A percentile compares a stretch with the other conserved stretches of the same genome.
These are phyloP conservation scores for Trichoderma gamsii DNA, from an alignment of 495 filamentous ascomycete genomes.

Conservation along the genomic window DNA sequence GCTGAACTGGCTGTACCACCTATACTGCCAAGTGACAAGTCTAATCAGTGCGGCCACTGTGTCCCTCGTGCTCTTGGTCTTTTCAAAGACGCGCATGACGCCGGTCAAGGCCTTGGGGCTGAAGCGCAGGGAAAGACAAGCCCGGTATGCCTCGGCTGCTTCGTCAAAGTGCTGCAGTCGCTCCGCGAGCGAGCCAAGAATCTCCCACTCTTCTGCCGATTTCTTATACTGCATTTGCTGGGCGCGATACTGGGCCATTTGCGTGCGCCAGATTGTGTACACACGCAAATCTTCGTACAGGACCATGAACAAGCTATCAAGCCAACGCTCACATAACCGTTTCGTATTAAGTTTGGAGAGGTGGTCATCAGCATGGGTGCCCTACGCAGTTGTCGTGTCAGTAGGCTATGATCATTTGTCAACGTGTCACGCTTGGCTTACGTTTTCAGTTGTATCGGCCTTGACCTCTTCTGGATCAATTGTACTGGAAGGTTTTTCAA, in stretches of 20 bases:
- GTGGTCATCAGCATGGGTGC: conserved; percentile 45
- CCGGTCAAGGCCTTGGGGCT: conserved; percentile 85
- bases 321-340: conserved; percentile 92
- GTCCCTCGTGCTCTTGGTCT: conserved; percentile 64
- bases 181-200: conserved; percentile 87
- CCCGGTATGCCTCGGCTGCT: conserved; percentile 83
- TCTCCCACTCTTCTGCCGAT: conserved; percentile 95
- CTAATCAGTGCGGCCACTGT: conserved; percentile 76
- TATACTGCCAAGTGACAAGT: conserved; percentile 93
- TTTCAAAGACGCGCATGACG: conserved; percentile 66
- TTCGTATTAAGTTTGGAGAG: conserved; percentile 81
- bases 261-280: conserved; percentile 98
- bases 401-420: neutral
- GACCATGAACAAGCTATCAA: conserved; percentile 99
- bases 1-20: conserved; percentile 99
- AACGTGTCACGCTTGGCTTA: conserved; percentile 35
- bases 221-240: conserved; percentile 92
- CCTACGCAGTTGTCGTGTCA: conserved; percentile 22
- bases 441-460: conserved; percentile 61
- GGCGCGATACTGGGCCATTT: conserved; percentile 86
- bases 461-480: conserved; percentile 77
- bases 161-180: conserved; percentile 85
- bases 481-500: conserved; percentile 76
- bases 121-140: conserved; percentile 75
- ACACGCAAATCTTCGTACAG: conserved; percentile 96